Percentiles rank a stretch among this genome's conserved stretches.
These are phyloP conservation scores for Boletus semigastroideus DNA, from an alignment of 1,284 basidiomycete species.

Conservation along the genomic window DNA sequence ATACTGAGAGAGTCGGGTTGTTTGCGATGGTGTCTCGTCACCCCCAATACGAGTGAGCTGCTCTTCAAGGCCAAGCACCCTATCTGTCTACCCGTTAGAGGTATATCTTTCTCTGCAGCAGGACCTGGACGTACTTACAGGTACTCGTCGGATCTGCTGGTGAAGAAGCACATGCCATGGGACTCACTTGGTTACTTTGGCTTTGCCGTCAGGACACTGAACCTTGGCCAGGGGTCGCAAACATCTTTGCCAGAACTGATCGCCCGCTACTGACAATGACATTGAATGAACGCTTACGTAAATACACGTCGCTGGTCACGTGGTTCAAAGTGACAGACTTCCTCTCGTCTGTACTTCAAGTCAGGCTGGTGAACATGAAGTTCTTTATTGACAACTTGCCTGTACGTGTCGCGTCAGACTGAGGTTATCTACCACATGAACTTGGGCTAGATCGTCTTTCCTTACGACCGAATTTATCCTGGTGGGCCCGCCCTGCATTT, in stretches of 20 bases:
- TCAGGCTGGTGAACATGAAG: conserved; percentile 66
- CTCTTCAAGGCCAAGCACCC: conserved; percentile 85
- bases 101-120: conserved; percentile 71
- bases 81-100: conserved; percentile 51
- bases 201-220: conserved; percentile 85
- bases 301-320: too few relatives aligned
- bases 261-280: conserved; percentile 28
- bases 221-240: conserved; percentile 90
- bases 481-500: conserved; percentile 42
- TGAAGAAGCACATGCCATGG: background rate
- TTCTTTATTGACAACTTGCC: conserved; percentile 95
- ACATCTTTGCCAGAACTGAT: conserved; percentile 35
- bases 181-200: conserved; percentile 72
- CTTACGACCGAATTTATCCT: conserved; percentile 89
- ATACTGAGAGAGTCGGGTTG: conserved; percentile 57
- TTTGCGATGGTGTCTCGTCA: conserved; percentile 71
- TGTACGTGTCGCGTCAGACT: conserved; percentile 41
- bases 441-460: conserved; percentile 74
- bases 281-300: too few relatives aligned
- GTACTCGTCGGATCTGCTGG: background rate
- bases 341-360: too few relatives aligned
- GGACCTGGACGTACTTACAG: conserved; percentile 77
- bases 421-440: conserved; percentile 2
- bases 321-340: too few relatives aligned
- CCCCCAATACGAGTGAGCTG: conserved; percentile 77